Evolutionary conservation across 768 basidiomycete genomes (phyloP), one percentile per base, ranked within the genome.

Genomic region (Leucosporidium yakuticum): DNA sequence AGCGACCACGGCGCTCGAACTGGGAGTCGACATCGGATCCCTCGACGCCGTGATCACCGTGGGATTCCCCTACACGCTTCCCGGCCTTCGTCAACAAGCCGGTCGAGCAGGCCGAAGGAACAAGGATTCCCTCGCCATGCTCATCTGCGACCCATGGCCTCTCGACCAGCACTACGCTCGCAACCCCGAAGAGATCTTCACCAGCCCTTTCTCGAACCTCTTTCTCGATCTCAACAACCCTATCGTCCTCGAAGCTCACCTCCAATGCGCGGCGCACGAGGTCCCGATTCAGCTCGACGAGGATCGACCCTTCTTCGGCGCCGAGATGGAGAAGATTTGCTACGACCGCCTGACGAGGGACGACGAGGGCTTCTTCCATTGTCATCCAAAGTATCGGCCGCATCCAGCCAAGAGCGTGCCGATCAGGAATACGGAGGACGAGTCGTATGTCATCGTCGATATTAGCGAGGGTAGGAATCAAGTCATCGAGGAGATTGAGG

Each of bases 1-100:
- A 44, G 89, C 91, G 0, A 95, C 91, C 0, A 94, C 91, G 74
- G 91, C 91, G 0, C 83, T 94, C 19, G 92, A 95, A 77, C 84
- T 94, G 11, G 91, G 91, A n/a, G 68, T 74, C 55, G 70, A 71
- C 57, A 72, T 74, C 44, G 70, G 69, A 19, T 63, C 60, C 47
- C 68, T 73, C 25, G 92, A 94, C 75, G 89, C 88, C 11, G 91
- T 94, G 51, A 85, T 95, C 64, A 89, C 91, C 84, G 83, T 92
- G 34, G 90, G 90, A 1, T 91, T 94, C 76, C 91, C 91, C 0
- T 81, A 84, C 63, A 85, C 83, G 5, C 79, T 93, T 47, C 87
- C 91, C 0, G 92, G 89, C 73, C 88, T 91, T 66, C 83, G 88
- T 50, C 92, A 95, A 81, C 91, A 95, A 84, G 85, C 88, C 20